phyloP scores from a whole-genome alignment of 179 eudicot species.

The Spinacia oleracea region DNA sequence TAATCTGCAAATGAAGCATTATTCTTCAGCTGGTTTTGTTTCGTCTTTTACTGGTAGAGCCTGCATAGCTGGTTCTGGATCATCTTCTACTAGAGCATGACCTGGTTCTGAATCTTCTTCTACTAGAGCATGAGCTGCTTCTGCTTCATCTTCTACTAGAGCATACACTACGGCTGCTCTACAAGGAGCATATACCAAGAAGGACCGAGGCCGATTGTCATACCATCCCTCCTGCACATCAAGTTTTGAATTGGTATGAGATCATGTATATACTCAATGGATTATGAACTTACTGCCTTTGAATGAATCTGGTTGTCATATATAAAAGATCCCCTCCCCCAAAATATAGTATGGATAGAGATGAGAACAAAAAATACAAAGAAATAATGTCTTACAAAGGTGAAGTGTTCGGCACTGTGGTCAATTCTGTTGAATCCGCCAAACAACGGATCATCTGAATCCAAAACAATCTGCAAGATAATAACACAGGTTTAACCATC shows the following conservation, averaged over 20 bases:
- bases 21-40: constrained; percentile 5
- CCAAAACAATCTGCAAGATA: constrained; percentile 68
- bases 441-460: constrained; percentile 70
- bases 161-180: constrained; percentile 90
- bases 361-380: not conserved
- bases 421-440: constrained; percentile 81
- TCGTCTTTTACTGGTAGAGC: not conserved
- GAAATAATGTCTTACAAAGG: constrained; percentile 51
- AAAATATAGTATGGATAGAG: not conserved
- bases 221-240: constrained; percentile 65
- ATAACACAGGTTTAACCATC: constrained; percentile 4
- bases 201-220: constrained; percentile 79
- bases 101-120: not conserved
- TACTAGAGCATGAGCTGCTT: constrained; percentile 16
- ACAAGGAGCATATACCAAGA: constrained; percentile 73
- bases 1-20: not conserved
- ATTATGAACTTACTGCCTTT: no score
- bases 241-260: not conserved
- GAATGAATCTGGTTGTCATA: not conserved
- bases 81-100: not conserved
- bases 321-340: no score
- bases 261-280: not conserved
- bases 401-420: constrained; percentile 70
- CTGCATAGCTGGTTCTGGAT: not conserved
- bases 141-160: constrained; percentile 42